Evolutionary conservation across 2,329 filamentous ascomycete species (phyloP).

Genomic region (Ramichloridium luteum): DNA sequence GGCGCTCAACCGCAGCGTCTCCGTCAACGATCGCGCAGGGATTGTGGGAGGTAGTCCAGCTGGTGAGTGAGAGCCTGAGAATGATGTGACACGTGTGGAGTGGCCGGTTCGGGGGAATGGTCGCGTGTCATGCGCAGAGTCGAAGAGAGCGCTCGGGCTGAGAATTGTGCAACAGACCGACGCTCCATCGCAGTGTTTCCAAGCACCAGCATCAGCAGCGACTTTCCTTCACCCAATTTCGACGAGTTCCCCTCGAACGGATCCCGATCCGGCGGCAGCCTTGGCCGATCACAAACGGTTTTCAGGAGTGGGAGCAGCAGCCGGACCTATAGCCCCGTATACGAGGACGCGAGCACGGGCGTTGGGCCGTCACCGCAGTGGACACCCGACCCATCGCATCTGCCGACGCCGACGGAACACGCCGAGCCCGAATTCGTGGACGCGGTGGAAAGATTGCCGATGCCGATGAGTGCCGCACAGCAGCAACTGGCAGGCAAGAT

Average conservation of each 20-base stretch:
- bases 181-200: constrained; percentile 15
- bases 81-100: constrained; percentile 4
- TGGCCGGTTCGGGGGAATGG: too few species aligned
- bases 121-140: too few species aligned
- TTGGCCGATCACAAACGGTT: constrained; percentile 2
- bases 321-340: neutral
- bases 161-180: constrained; percentile 12
- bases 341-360: too few species aligned
- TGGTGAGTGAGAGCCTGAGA: constrained; percentile 4
- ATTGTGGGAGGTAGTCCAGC: constrained; percentile 7
- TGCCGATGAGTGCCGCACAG: constrained; percentile 20
- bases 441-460: constrained; percentile 5
- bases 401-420: constrained; percentile 15
- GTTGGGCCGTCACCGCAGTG: constrained; percentile 14
- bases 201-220: constrained; percentile 4
- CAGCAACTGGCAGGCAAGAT: constrained; percentile 16
- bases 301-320: constrained; percentile 2
- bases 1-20: constrained; percentile 7
- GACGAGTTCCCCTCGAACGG: constrained; percentile 12
- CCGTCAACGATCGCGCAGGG: constrained; percentile 9
- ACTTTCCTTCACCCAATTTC: constrained; percentile 7
- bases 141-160: too few species aligned
- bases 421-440: constrained; percentile 4
- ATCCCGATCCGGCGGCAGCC: constrained; percentile 1
- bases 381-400: constrained; percentile 14